Base-by-base conservation (phyloP, 2,329 filamentous ascomycete genomes). In the Colletotrichum camelliae region DNA sequence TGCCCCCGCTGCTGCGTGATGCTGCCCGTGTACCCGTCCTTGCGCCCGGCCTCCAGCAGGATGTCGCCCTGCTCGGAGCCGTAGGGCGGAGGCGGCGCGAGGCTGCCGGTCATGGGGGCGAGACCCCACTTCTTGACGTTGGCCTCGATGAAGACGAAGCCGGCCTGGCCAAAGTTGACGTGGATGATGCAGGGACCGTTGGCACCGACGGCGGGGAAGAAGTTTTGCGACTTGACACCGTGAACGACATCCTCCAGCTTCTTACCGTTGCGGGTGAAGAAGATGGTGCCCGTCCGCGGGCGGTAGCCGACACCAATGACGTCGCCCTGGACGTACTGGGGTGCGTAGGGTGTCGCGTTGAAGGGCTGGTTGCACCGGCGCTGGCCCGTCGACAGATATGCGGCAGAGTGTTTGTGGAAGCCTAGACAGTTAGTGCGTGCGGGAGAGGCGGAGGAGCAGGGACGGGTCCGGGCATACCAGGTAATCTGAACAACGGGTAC, bases 91-190 rank as follows among this genome's bases (percentile, higher is more conserved):
- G 97, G 97, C 18, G 97, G 97, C 33, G 97, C 97, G 75, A 99
- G 89, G 81, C 95, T 98, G 75, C 97, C 97, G 2, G 95, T 98
- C 91, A 97, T 97, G 7, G 97, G 97, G 64, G 97, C 97, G 71
- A 99, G 88, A 3, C 97, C 97, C 97, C 97, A 99, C 89, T 98
- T 99, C 92, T 99, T 99, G 76, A 99, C 97, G 81, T 99, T 99
- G 77, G 96, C 97, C 86, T 99, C 97, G 80, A 99, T 98, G 82
- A 98, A 99, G 65, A 99, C 97, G 82, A 98, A 99, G 39, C 97
- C 97, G 82, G 97, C 95, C 84, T 99, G 97, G 9, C 97, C 97
- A 83, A 99, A 97, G 84, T 99, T 99, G 82, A 98, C 97, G 83
- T 99, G 96, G 2, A 99, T 92, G 37, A 93, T 93, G 81, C 95